Conservation (phyloP, 2,329 filamentous ascomycete genomes). For the Sclerotinia trifoliorum region DNA sequence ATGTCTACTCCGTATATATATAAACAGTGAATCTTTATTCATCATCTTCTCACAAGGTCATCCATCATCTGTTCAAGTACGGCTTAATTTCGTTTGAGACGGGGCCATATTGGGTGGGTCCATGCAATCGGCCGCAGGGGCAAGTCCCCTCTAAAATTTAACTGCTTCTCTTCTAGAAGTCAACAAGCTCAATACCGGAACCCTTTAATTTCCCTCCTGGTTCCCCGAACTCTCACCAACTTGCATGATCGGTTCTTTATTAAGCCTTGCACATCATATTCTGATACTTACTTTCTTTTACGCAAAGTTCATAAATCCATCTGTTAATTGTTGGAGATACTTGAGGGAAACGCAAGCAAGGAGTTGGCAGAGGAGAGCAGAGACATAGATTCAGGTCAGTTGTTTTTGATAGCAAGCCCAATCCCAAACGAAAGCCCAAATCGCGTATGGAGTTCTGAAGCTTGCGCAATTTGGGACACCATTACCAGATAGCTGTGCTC, state of each 20-base stretch:
- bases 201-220: slow-evolving; percentile 10
- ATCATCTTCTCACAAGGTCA: not conserved
- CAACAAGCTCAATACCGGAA: slow-evolving; percentile 14
- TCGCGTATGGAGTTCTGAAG: slow-evolving; percentile 9
- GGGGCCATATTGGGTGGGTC: slow-evolving; percentile 6
- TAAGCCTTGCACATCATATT: slow-evolving; percentile 18
- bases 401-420: slow-evolving; percentile 9
- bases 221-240: slow-evolving; percentile 4
- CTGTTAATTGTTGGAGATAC: slow-evolving; percentile 13
- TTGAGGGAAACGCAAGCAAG: not conserved
- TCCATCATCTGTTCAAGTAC: slow-evolving; percentile 12
- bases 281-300: slow-evolving; percentile 13
- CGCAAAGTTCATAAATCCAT: slow-evolving; percentile 6
- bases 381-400: slow-evolving; percentile 11
- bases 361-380: slow-evolving; percentile 2
- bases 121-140: slow-evolving; percentile 22
- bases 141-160: slow-evolving; percentile 23
- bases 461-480: slow-evolving; percentile 4
- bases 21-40: not conserved
- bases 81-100: slow-evolving; percentile 19
- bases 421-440: slow-evolving; percentile 6
- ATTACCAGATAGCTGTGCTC: slow-evolving; percentile 1
- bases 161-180: slow-evolving; percentile 16
- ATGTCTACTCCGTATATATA: not conserved
- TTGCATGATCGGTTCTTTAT: slow-evolving; percentile 18